phyloP scores from a whole-genome alignment of 2,329 filamentous ascomycete genomes.

The Alternaria sp. region DNA sequence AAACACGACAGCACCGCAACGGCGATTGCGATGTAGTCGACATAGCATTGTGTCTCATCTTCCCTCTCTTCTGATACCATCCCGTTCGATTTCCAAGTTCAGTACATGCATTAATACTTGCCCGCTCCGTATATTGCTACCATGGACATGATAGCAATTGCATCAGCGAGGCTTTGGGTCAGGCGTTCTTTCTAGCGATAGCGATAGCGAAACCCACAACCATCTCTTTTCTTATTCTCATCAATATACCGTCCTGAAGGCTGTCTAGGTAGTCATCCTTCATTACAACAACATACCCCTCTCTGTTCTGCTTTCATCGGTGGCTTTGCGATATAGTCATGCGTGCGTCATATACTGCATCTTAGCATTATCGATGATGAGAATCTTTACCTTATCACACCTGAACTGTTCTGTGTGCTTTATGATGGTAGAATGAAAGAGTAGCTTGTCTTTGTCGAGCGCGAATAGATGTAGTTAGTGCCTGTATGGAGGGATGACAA shows the following conservation, averaged over 20 bases:
- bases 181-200: not conserved
- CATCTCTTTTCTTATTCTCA: not conserved
- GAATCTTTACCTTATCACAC: not conserved
- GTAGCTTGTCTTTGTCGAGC: not conserved
- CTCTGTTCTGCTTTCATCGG: not conserved
- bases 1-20: slow-evolving; percentile 12
- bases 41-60: not conserved
- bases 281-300: slow-evolving; percentile 8
- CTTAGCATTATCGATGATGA: not conserved
- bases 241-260: not conserved
- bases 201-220: not conserved
- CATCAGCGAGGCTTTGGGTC: not conserved
- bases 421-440: not conserved
- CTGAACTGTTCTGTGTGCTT: not conserved
- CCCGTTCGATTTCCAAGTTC: not conserved
- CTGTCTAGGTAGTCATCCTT: not conserved
- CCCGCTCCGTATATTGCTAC: not conserved
- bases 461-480: not conserved
- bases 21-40: slow-evolving; percentile 5
- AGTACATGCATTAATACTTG: slow-evolving; percentile 5
- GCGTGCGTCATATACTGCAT: not conserved
- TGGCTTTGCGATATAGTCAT: not conserved
- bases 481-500: not conserved
- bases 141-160: not conserved
- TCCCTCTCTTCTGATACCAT: not conserved